Evolutionary conservation across 352 stramenopile genomes (phyloP).

Genomic region (Phytophthora pisi): DNA sequence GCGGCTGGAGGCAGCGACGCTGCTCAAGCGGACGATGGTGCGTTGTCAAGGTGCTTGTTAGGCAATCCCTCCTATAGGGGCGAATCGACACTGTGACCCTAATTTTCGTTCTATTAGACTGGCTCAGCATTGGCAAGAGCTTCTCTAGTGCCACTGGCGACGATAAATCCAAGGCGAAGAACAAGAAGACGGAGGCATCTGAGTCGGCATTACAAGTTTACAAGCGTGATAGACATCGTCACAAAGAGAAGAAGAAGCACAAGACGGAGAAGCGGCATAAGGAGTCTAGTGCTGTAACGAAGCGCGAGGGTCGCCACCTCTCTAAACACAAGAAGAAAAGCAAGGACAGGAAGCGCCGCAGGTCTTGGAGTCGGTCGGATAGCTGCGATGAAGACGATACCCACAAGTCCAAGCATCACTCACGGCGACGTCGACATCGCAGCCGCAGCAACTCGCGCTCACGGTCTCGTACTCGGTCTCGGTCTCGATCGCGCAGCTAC

Average conservation of each 20-base stretch:
- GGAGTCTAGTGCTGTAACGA: slow-evolving; percentile 10
- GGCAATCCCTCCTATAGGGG: too few relatives aligned
- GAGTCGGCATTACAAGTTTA: slow-evolving; percentile 41
- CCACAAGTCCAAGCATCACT: slow-evolving; percentile 1
- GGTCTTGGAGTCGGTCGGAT: slow-evolving; percentile 15
- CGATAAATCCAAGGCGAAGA: slow-evolving; percentile 10
- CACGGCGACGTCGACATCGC: slow-evolving; percentile 10
- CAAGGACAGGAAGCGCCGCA: slow-evolving; percentile 35
- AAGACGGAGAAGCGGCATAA: slow-evolving; percentile 24
- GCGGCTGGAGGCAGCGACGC: background rate
- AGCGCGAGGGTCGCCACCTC: slow-evolving; percentile 21
- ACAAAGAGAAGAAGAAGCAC: slow-evolving; percentile 35
- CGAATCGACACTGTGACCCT: background rate
- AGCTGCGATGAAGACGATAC: slow-evolving; percentile 23
- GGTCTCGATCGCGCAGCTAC: slow-evolving; percentile 12
- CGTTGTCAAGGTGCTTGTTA: background rate
- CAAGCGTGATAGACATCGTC: slow-evolving; percentile 22
- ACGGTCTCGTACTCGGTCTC: slow-evolving; percentile 5
- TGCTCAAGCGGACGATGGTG: slow-evolving; percentile 7
- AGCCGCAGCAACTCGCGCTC: slow-evolving; percentile 24
- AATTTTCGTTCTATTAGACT: slow-evolving; percentile 37
- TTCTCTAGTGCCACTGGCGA: slow-evolving; percentile 20
- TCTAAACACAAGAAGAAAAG: slow-evolving; percentile 46
- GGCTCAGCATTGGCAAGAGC: slow-evolving; percentile 48
- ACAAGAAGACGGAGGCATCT: background rate